Evolutionary conservation across 75 land plant genomes (phyloP), one percentile per base, ranked within the genome.

Genomic region (Isoetes taiwanensis): DNA sequence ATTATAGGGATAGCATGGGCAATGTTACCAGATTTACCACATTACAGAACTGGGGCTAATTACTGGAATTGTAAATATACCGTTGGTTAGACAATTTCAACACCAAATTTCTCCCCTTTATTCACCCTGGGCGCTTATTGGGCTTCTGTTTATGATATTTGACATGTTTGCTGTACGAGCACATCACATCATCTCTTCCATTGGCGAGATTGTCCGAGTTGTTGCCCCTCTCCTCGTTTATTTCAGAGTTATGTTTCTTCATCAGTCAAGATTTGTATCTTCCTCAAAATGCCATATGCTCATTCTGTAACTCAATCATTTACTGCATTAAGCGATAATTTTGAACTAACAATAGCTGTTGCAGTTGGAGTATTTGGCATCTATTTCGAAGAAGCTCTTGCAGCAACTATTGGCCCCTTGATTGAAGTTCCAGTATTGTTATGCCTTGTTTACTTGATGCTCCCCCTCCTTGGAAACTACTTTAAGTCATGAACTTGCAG

Each of bases 1-100:
- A 73, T 73, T 61, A 73, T 66, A 9, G 76, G 67, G 2, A 65
- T 73, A 3, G 76, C 73, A 2, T 73, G 76, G 73, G 76, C 73
- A 14, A 63, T 73, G 23, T 67, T 73, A 14, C 76, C 74, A 25
- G 74, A 73, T 56, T 57, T 73, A n/a, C 62, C 61, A 28, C 59
- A 52, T 2, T 73, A 62, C 66, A 34, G 73, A 3, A 57, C 66
- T 0, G 76, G 76, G 9, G 76, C 67, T 70, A 2, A 61, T 20
- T 29, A 73, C 76, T 4, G 76, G 76, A 1, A 19, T 69, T 16
- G 14, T 69, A 29, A 69, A 72, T 2, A 63, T 72, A 16, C 40
- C n/a, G 41, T 63, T 29, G 76, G 76, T 14, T 52, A 54, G 32
- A 24, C 32, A 2, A 69, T 72, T 73, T 62, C 28, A 39, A 73